Percentiles rank a stretch among this genome's conserved stretches.
Conservation (phyloP, 1,139 yeast genomes). For the Debaryomyces coudertii region DNA sequence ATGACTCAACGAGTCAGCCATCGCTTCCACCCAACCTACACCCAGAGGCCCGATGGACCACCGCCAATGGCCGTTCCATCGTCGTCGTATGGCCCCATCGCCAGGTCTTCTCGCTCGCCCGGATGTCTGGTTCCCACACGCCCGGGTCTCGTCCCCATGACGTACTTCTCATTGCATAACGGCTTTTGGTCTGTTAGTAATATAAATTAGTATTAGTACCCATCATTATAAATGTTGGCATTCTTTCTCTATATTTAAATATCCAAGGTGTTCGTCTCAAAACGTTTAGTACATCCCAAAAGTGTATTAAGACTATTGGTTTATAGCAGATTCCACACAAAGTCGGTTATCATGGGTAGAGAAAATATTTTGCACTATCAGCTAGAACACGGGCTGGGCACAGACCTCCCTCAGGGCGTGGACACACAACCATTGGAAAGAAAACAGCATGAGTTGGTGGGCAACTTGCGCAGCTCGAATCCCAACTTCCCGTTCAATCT, state of each 20-base stretch:
- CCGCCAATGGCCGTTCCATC: no score
- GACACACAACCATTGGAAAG: constrained; percentile 14
- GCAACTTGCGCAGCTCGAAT: constrained; percentile 13
- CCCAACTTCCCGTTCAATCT: constrained; percentile 56
- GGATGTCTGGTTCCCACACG: no score
- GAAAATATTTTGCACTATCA: constrained; percentile 48
- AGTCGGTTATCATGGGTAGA: constrained; percentile 40
- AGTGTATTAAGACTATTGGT: neutral
- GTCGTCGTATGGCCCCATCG: neutral
- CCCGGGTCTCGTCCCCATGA: neutral
- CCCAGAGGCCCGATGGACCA: no score
- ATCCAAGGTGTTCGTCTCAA: constrained; percentile 1
- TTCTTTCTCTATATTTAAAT: neutral
- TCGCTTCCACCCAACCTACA: no score
- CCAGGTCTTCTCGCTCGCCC: no score
- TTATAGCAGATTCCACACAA: constrained; percentile 2
- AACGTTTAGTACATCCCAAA: neutral
- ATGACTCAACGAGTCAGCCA: no score
- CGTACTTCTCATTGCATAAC: constrained; percentile 4
- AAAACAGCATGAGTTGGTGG: constrained; percentile 6
- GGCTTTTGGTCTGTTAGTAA: neutral
- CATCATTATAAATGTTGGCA: constrained; percentile 1
- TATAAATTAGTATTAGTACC: neutral
- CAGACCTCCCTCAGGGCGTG: constrained; percentile 28
- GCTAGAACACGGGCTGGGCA: constrained; percentile 44